These are phyloP conservation scores for Penicillium psychrofluorescens DNA, from an alignment of 495 filamentous ascomycete species.

Conservation along the genomic window DNA sequence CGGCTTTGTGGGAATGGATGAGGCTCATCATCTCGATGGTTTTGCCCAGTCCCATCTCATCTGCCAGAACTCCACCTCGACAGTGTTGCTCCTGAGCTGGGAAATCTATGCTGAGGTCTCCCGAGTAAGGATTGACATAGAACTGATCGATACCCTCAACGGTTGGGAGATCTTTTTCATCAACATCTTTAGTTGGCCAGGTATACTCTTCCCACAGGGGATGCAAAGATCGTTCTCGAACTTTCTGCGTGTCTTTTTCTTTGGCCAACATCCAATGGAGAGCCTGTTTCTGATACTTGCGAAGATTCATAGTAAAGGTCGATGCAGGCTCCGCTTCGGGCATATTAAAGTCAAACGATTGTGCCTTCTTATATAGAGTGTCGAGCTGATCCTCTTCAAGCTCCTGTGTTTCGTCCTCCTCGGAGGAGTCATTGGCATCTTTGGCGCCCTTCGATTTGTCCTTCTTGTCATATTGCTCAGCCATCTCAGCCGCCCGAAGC, in stretches of 20 bases:
- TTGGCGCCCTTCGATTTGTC: constrained; percentile 28
- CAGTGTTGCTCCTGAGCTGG: constrained; percentile 92
- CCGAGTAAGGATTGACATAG: constrained; percentile 95
- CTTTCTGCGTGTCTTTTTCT: constrained; percentile 67
- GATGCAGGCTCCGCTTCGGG: constrained; percentile 75
- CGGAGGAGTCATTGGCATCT: constrained; percentile 41
- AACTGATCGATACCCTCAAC: constrained; percentile 63
- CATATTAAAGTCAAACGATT: constrained; percentile 92
- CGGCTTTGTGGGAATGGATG: constrained; percentile 67
- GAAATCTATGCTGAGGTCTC: constrained; percentile 88
- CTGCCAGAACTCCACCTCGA: constrained; percentile 85
- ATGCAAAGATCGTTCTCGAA: constrained; percentile 77
- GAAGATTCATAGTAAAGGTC: constrained; percentile 73
- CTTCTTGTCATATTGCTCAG: constrained; percentile 62
- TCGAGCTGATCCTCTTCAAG: constrained; percentile 95
- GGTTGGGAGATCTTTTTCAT: constrained; percentile 63
- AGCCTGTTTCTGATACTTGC: constrained; percentile 93
- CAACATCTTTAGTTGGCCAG: constrained; percentile 84
- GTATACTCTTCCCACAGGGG: constrained; percentile 93
- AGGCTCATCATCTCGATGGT: constrained; percentile 97
- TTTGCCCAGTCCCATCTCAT: constrained; percentile 89
- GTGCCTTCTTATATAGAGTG: constrained; percentile 88
- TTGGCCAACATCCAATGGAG: constrained; percentile 94
- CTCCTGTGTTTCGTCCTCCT: constrained; percentile 81
- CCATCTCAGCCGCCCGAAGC: constrained; percentile 77